Percentiles rank a stretch among this genome's conserved stretches.
phyloP scores from a whole-genome alignment of 2,329 filamentous ascomycete species.

The Mariannaea sp. region DNA sequence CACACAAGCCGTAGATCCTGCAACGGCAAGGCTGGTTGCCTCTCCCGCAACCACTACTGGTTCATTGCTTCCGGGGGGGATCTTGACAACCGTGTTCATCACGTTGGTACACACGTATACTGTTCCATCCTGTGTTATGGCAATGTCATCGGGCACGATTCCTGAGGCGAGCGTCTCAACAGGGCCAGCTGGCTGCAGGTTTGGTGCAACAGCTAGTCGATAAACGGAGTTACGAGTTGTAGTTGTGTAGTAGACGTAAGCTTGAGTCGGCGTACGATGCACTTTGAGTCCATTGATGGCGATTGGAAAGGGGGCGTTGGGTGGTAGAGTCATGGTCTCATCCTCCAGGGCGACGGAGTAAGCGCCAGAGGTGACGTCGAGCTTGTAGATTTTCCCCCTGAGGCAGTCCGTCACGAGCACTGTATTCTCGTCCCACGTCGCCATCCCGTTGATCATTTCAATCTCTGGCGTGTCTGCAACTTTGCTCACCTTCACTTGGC shows the following conservation, averaged over 20 bases:
- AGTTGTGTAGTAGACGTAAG: constrained; percentile 26
- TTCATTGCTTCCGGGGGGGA: constrained; percentile 7
- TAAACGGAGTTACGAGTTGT: constrained; percentile 25
- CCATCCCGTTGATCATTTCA: constrained; percentile 29
- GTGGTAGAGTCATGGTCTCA: constrained; percentile 23
- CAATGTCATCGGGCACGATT: constrained; percentile 26
- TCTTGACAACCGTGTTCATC: constrained; percentile 25
- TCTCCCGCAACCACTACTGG: constrained; percentile 15
- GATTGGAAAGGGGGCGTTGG: constrained; percentile 17
- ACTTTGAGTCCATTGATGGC: constrained; percentile 31
- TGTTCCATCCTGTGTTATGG: constrained; percentile 24
- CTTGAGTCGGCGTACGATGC: constrained; percentile 20
- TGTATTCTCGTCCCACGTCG: constrained; percentile 27
- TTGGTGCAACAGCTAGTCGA: constrained; percentile 20
- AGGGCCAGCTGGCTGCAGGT: constrained; percentile 13
- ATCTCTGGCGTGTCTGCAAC: constrained; percentile 9
- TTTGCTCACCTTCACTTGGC: constrained; percentile 11
- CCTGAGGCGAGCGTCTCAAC: constrained; percentile 23
- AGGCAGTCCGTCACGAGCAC: constrained; percentile 28
- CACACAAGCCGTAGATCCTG: constrained; percentile 26
- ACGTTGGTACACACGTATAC: constrained; percentile 29
- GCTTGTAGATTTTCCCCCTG: constrained; percentile 26
- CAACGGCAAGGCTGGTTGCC: constrained; percentile 11
- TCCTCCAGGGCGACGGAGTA: constrained; percentile 23
- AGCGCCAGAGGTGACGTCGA: constrained; percentile 17